Percentiles rank a stretch among this genome's conserved stretches.
Evolutionary conservation across 2,329 filamentous ascomycete species (phyloP).

Genomic region (Phialocephala subalpina): DNA sequence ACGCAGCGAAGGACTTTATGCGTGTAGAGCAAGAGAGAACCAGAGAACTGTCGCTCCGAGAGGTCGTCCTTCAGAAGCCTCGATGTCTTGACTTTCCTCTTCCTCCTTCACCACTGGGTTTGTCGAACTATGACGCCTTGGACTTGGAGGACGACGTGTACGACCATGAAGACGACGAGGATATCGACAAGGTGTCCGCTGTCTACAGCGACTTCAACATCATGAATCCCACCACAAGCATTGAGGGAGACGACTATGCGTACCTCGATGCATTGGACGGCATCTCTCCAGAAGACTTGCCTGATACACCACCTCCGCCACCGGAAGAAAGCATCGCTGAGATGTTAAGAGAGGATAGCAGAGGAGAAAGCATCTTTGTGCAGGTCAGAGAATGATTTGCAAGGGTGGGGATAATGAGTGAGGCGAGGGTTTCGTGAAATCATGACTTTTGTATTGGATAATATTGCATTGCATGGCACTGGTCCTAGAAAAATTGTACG

Average conservation of each 20-base stretch:
- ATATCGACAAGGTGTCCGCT: conserved; percentile 23
- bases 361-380: conserved; percentile 40
- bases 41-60: conserved; percentile 36
- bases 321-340: conserved; percentile 42
- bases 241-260: conserved; percentile 41
- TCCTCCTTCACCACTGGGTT: conserved; percentile 43
- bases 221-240: conserved; percentile 37
- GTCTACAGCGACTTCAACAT: conserved; percentile 46
- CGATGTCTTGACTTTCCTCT: conserved; percentile 38
- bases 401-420: background rate
- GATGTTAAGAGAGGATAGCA: conserved; percentile 41
- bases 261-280: conserved; percentile 45
- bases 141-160: conserved; percentile 43
- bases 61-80: conserved; percentile 39
- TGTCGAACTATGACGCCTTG: conserved; percentile 45
- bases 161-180: conserved; percentile 31
- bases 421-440: background rate
- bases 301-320: conserved; percentile 37
- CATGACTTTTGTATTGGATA: conserved; percentile 23
- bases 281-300: conserved; percentile 39
- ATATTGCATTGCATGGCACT: conserved; percentile 25
- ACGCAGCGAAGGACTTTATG: conserved; percentile 39
- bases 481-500: conserved; percentile 22
- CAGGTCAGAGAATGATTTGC: conserved; percentile 40
- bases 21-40: conserved; percentile 36